phyloP scores from a whole-genome alignment of 176 grass and related monocot genomes.

The Phoenix roebelenii region DNA sequence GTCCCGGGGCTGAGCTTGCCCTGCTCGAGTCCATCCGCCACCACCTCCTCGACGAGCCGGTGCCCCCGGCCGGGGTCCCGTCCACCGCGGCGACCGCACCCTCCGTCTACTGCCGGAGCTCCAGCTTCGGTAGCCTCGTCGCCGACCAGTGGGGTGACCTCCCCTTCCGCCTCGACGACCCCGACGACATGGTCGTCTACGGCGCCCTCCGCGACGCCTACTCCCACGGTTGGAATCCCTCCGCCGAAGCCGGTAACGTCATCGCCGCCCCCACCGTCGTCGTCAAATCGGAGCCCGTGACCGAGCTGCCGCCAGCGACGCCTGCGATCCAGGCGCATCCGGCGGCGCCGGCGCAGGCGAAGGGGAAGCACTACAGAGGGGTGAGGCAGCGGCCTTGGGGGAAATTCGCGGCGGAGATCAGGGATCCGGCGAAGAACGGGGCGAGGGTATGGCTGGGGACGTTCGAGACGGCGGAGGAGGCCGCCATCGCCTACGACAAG shows the following conservation, averaged over 20 bases:
- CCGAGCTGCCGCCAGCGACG: neutral
- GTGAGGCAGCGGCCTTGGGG: constrained; percentile 64
- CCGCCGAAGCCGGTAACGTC: constrained; percentile 5
- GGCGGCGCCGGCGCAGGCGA: neutral
- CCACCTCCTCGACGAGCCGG: neutral
- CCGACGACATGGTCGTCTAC: constrained; percentile 16
- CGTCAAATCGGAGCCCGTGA: neutral
- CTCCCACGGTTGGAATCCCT: constrained; percentile 1
- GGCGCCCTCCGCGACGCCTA: constrained; percentile 17
- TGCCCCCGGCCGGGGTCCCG: neutral
- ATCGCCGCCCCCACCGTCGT: neutral
- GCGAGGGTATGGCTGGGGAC: constrained; percentile 83
- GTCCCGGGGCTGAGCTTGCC: neutral
- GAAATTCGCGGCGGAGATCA: constrained; percentile 58
- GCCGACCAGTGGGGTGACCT: constrained; percentile 18
- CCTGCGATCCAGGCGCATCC: neutral
- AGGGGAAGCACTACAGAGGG: constrained; percentile 60
- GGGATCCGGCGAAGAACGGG: constrained; percentile 69
- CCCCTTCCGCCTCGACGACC: constrained; percentile 18
- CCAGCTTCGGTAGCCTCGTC: constrained; percentile 18
- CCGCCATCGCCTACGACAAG: constrained; percentile 69
- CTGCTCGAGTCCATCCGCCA: neutral
- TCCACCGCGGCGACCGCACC: too few relatives aligned
- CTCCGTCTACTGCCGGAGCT: constrained; percentile 6
- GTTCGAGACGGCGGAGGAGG: constrained; percentile 67